phyloP scores from a whole-genome alignment of 306 rosid genomes.

The Casuarina glauca region DNA sequence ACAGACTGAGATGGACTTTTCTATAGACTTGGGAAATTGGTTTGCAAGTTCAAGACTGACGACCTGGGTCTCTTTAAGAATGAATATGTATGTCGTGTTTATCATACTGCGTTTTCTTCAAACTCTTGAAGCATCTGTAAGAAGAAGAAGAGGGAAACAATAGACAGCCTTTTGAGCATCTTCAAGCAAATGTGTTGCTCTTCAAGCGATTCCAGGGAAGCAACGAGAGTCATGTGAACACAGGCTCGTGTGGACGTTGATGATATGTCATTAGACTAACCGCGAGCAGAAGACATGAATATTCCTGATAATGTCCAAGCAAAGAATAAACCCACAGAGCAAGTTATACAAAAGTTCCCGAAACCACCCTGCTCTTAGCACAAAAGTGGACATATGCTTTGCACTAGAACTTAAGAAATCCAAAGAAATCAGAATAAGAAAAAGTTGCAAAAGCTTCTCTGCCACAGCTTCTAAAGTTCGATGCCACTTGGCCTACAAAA shows the following conservation, averaged over 20 bases:
- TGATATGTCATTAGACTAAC: constrained; percentile 9
- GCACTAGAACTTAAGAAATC: constrained; percentile 69
- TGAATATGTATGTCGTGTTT: background rate
- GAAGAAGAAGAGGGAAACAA: background rate
- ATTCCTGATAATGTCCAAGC: constrained; percentile 51
- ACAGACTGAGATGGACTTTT: background rate
- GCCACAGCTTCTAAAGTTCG: constrained; percentile 47
- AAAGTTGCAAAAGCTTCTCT: constrained; percentile 64
- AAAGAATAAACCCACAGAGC: constrained; percentile 62
- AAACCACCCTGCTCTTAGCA: background rate
- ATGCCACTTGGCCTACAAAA: constrained; percentile 66
- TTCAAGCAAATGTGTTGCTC: background rate
- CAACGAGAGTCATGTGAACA: background rate
- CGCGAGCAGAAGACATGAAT: constrained; percentile 74
- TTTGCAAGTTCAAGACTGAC: background rate
- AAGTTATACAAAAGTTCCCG: constrained; percentile 38
- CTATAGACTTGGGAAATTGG: background rate
- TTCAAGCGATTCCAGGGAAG: background rate
- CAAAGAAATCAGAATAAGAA: constrained; percentile 45
- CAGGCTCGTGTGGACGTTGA: background rate
- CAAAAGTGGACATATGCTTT: constrained; percentile 64
- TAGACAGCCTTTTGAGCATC: background rate
- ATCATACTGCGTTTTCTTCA: background rate
- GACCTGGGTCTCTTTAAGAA: background rate
- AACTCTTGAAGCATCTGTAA: background rate